Evolutionary conservation across 352 stramenopile genomes (phyloP).

Genomic region (Halophytophthora polymorphica): DNA sequence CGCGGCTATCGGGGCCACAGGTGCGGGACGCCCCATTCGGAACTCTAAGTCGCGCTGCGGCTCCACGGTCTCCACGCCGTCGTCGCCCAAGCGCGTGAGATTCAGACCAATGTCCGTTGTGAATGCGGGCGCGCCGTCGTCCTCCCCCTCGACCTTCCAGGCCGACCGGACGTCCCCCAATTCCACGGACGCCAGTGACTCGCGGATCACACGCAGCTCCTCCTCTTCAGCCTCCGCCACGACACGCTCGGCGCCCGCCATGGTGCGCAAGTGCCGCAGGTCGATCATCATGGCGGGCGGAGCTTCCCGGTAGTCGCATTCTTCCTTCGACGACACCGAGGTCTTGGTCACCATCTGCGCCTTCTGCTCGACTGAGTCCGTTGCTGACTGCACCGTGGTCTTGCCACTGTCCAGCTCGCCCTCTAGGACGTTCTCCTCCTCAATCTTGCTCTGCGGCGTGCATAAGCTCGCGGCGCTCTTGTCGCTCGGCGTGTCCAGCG

Average conservation of each 20-base stretch:
- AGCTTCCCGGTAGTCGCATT: constrained; percentile 18
- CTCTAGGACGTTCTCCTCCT: not conserved
- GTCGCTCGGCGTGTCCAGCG: constrained; percentile 8
- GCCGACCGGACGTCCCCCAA: constrained; percentile 21
- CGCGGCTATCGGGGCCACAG: not conserved
- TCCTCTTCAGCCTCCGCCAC: constrained; percentile 31
- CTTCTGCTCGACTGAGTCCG: constrained; percentile 10
- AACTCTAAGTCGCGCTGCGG: too few relatives aligned
- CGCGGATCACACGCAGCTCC: constrained; percentile 27
- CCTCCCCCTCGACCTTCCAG: constrained; percentile 6
- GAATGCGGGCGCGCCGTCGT: constrained; percentile 7
- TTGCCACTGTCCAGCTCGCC: too few relatives aligned
- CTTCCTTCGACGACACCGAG: constrained; percentile 25
- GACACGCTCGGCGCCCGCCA: constrained; percentile 31
- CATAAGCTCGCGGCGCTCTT: constrained; percentile 9
- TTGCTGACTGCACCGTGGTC: too few relatives aligned
- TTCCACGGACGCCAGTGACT: constrained; percentile 28
- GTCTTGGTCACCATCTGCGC: constrained; percentile 32
- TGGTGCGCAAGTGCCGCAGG: constrained; percentile 31
- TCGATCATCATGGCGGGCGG: constrained; percentile 29
- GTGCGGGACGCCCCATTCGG: too few relatives aligned
- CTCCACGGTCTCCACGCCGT: too few relatives aligned
- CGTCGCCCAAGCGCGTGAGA: too few relatives aligned
- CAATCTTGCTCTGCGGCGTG: constrained; percentile 2
- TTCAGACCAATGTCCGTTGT: too few relatives aligned